Conservation (phyloP, 176 grass and related monocot genomes). For the Hyparrhenia diplandra region DNA sequence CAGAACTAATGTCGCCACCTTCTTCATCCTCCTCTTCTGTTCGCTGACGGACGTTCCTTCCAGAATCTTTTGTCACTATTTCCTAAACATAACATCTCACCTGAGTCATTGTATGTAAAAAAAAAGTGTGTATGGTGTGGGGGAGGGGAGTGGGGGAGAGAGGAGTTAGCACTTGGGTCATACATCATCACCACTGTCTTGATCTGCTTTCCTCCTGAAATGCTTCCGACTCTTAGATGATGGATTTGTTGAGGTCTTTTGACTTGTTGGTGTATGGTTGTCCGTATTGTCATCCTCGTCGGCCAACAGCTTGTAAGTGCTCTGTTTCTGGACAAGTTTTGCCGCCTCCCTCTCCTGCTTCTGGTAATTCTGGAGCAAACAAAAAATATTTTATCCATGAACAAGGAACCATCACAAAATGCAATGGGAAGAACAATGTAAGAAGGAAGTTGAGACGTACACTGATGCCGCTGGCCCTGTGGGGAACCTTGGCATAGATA, state of each 20-base stretch:
- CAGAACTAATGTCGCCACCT: slow-evolving; percentile 23
- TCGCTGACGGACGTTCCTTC: slow-evolving; percentile 39
- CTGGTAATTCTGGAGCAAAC: slow-evolving; percentile 57
- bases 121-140: too few relatives aligned
- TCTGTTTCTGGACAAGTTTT: slow-evolving; percentile 68
- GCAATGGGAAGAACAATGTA: not conserved
- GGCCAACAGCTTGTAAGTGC: slow-evolving; percentile 63
- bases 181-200: slow-evolving; percentile 64
- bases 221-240: slow-evolving; percentile 57
- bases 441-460: slow-evolving; percentile 14
- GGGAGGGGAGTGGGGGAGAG: not conserved
- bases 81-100: slow-evolving; percentile 33
- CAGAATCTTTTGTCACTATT: slow-evolving; percentile 7
- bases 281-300: slow-evolving; percentile 51
- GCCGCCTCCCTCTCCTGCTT: slow-evolving; percentile 71
- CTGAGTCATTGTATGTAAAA: slow-evolving; percentile 7
- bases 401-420: not conserved
- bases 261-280: slow-evolving; percentile 5
- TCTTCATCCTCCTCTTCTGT: slow-evolving; percentile 41
- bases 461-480: slow-evolving; percentile 30
- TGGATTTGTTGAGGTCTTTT: not conserved
- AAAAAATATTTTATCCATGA: not conserved
- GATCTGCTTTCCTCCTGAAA: slow-evolving; percentile 68
- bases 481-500: too few relatives aligned
- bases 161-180: not conserved